Evolutionary conservation across 2,329 filamentous ascomycete species (phyloP), one percentile per base, ranked within the genome.

Genomic region (Nigrospora osmanthi): DNA sequence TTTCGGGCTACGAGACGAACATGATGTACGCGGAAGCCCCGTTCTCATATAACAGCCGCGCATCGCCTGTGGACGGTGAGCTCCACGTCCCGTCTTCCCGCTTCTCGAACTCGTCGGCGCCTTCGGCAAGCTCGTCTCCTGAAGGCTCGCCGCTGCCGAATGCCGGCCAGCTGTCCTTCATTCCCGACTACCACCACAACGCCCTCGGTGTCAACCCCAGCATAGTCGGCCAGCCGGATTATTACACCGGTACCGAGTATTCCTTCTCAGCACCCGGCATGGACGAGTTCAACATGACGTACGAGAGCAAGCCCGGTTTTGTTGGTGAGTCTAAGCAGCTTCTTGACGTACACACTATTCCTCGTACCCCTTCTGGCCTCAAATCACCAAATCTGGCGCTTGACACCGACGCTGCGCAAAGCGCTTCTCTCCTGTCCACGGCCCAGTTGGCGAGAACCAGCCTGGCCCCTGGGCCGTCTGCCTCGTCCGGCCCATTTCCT

Each of bases 111-210:
- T 73, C 72, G 19, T 84, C 78, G 47, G 81, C 65, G 45, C 77
- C 69, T 43, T 86, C 83, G 42, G 79, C 78, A 4, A 71, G 81
- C 7, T 85, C 82, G 1, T 86, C 83, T 10, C 79, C 78, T 44
- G 76, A 82, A 49, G 81, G 81, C 46, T 87, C 83, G 17, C 83
- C 83, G 23, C 78, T 80, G 55, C 82, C 81, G 2, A 74, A 76
- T 50, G 73, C 77, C 55, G 73, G 75, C 45, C 76, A 77, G 52
- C 64, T 75, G 51, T 76, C 76, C 49, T 69, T 70, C 54, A 72
- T 78, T 42, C 70, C 80, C 38, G 77, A 81, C 48, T 86, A 81
- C 63, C 72, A 52, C 63, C 70, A 48, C 61, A 68, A 47, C 65
- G 74, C 74, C 43, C 66, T 85, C 33, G 77, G 74, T 42, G 69